Evolutionary conservation across 1,139 yeast species (phyloP).

Genomic region (Magnusiomyces sp.): DNA sequence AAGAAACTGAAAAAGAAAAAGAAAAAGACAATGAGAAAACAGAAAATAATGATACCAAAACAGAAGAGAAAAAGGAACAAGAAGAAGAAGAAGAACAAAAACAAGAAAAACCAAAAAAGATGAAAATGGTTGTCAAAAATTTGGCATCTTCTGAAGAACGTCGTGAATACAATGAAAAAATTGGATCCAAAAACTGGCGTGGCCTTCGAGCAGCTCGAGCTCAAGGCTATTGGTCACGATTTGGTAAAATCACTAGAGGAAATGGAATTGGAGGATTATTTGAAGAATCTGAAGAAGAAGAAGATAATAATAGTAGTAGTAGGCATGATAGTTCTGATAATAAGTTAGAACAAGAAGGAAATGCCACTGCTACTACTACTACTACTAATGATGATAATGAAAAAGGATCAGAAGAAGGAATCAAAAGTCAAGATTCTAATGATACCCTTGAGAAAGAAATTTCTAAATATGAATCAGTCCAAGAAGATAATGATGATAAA

Average conservation of each 20-base stretch:
- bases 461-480: neutral
- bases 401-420: neutral
- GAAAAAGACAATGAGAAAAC: slow-evolving; percentile 7
- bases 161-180: slow-evolving; percentile 11
- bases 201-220: slow-evolving; percentile 30
- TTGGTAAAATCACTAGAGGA: slow-evolving; percentile 20
- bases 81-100: slow-evolving; percentile 10
- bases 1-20: slow-evolving; percentile 7
- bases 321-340: slow-evolving; percentile 7
- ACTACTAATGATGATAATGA: slow-evolving; percentile 4
- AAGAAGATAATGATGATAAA: slow-evolving; percentile 1
- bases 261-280: slow-evolving; percentile 25
- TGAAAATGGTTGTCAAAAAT: slow-evolving; percentile 2
- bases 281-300: slow-evolving; percentile 6
- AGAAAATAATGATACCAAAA: slow-evolving; percentile 6
- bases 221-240: slow-evolving; percentile 26
- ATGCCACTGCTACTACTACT: no score
- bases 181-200: slow-evolving; percentile 28
- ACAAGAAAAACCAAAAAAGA: slow-evolving; percentile 1
- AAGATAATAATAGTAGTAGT: neutral
- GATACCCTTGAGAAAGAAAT: neutral
- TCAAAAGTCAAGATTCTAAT: neutral
- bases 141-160: slow-evolving; percentile 8
- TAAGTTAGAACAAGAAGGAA: slow-evolving; percentile 3
- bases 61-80: slow-evolving; percentile 9